Base-by-base conservation (phyloP, 2,329 filamentous ascomycete species). In the Rhynchosporium secalis region DNA sequence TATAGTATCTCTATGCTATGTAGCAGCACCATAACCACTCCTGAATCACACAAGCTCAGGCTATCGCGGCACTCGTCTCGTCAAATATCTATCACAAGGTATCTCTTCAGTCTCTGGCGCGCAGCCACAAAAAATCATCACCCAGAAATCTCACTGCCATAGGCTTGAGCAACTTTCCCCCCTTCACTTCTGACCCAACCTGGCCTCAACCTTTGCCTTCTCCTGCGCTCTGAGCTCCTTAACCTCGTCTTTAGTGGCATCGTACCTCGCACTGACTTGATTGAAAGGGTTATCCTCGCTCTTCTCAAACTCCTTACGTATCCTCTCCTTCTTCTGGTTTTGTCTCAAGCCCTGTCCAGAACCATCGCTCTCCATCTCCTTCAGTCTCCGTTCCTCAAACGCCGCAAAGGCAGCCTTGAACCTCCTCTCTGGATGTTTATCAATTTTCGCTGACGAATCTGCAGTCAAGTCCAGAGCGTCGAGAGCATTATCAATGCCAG, bases 281-380 rank as follows among this genome's bases (percentile, higher is more conserved):
- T 96, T 96, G 79, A 96, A 95, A 13, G 95, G 95, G 76, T 99
- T 99, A 71, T 98, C 94, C 1, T 91, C 88, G 72, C 90, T 90
- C 81, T 92, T 96, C 77, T 96, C 90, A 76, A 98, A 99, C 79
- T 98, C 95, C 81, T 96, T 96, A 66, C 85, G 78, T 69, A 96
- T 90, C 73, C 88, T 82, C 66, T 94, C 90, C 72, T 93, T 87
- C 77, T 90, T 89, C 83, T 97, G 93, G 70, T 96, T 86, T 70
- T 90, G 81, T 62, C 93, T 82, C 73, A 98, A 76, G 0, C 91
- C 92, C 62, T 89, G 76, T 26, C 82, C 83, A 69, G 79, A 86
- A 58, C 88, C 90, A 75, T 97, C 92, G 60, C 85, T 79, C 73
- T 94, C 90, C 83, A 97, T 91, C 82, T 98, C 92, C 2, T 86